Percentiles rank a stretch among this genome's conserved stretches.
These are phyloP conservation scores for Xylariaceae sp. DNA, from an alignment of 2,329 filamentous ascomycete species.

Conservation along the genomic window DNA sequence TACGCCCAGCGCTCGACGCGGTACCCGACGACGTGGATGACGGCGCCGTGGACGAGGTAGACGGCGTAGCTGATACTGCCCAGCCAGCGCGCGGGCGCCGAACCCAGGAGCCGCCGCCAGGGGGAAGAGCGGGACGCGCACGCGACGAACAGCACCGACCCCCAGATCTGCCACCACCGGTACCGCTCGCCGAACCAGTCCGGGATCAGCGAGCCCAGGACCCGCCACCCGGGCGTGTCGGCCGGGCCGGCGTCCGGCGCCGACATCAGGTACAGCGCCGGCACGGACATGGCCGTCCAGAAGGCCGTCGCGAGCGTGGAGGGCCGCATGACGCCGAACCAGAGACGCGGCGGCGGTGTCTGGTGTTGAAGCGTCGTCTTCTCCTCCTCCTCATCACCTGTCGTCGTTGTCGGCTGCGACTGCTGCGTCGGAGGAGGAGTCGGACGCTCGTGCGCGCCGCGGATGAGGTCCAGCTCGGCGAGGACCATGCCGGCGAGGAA, in stretches of 20 bases:
- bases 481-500: slow-evolving; percentile 48
- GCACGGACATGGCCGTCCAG: slow-evolving; percentile 36
- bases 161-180: slow-evolving; percentile 50
- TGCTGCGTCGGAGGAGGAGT: background rate
- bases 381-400: slow-evolving; percentile 5
- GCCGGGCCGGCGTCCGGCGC: slow-evolving; percentile 34
- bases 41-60: slow-evolving; percentile 54
- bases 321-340: slow-evolving; percentile 3
- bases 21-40: slow-evolving; percentile 46
- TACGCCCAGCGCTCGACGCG: slow-evolving; percentile 42
- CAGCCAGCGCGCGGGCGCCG: slow-evolving; percentile 45
- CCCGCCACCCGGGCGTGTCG: slow-evolving; percentile 44
- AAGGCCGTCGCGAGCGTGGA: slow-evolving; percentile 11
- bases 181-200: slow-evolving; percentile 41
- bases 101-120: slow-evolving; percentile 45
- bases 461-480: slow-evolving; percentile 46
- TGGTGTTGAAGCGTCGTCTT: slow-evolving; percentile 3
- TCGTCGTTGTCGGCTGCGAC: slow-evolving; percentile 3
- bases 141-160: slow-evolving; percentile 44
- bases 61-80: slow-evolving; percentile 54
- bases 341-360: slow-evolving; percentile 17
- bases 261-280: slow-evolving; percentile 46
- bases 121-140: slow-evolving; percentile 37
- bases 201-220: slow-evolving; percentile 40
- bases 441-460: slow-evolving; percentile 32